Percentiles rank a stretch among this genome's conserved stretches.
phyloP scores from a whole-genome alignment of 805 yeast species.

The Torulaspora microellipsoides region DNA sequence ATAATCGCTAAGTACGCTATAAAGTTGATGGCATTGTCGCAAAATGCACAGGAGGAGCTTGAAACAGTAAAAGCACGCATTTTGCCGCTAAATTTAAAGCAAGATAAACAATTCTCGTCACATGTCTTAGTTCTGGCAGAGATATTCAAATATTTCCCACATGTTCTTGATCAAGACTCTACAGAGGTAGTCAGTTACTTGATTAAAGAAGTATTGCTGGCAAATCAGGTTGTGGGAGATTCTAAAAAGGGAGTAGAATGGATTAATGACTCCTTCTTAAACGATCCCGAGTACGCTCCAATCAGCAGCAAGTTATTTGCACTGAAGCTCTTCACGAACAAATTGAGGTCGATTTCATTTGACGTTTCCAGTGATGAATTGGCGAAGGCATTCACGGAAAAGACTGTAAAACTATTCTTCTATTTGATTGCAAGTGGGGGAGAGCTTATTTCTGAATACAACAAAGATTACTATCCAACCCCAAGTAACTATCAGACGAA shows the following conservation, averaged over 20 bases:
- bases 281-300: constrained; percentile 34
- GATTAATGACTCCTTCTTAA: constrained; percentile 44
- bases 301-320: constrained; percentile 50
- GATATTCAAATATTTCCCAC: constrained; percentile 46
- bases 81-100: constrained; percentile 47
- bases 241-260: constrained; percentile 37
- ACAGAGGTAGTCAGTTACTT: constrained; percentile 56
- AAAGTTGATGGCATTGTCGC: constrained; percentile 49
- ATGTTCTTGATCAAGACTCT: constrained; percentile 47
- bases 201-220: constrained; percentile 56
- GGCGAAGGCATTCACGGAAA: constrained; percentile 47
- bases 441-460: constrained; percentile 51
- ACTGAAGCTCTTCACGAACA: constrained; percentile 54
- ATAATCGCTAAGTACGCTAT: constrained; percentile 61
- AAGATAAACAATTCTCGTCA: constrained; percentile 42
- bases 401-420: constrained; percentile 61
- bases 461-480: constrained; percentile 48
- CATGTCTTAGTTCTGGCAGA: constrained; percentile 59
- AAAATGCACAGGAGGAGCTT: constrained; percentile 39
- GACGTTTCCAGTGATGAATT: constrained; percentile 36
- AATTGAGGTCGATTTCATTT: constrained; percentile 41
- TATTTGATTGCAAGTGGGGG: constrained; percentile 73
- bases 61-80: constrained; percentile 39
- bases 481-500: constrained; percentile 58
- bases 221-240: constrained; percentile 41